These are phyloP conservation scores for Geotrichum carabidarum DNA, from an alignment of 1,139 yeast species.

Conservation along the genomic window DNA sequence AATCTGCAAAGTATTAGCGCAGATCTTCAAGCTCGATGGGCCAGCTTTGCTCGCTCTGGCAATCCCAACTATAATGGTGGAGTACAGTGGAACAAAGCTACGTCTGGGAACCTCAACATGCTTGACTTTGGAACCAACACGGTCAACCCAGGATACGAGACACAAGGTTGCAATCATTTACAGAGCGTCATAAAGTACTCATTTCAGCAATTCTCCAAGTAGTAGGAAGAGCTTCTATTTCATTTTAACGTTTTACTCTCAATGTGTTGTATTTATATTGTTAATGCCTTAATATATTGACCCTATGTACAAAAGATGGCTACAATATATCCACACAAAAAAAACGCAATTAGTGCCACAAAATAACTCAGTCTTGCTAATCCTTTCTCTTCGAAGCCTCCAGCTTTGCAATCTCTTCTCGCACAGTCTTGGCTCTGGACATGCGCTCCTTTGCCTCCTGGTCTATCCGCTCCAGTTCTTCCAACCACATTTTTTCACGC, in stretches of 20 bases:
- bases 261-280: no score
- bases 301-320: not conserved
- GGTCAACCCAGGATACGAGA: not conserved
- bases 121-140: slow-evolving; percentile 18
- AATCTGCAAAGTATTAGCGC: slow-evolving; percentile 24
- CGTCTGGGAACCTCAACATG: slow-evolving; percentile 17
- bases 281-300: not conserved
- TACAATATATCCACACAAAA: not conserved
- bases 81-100: slow-evolving; percentile 21
- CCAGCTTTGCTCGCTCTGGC: slow-evolving; percentile 29
- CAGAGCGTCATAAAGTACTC: slow-evolving; percentile 6
- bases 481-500: slow-evolving; percentile 85
- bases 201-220: slow-evolving; percentile 8
- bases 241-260: no score
- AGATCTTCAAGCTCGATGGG: slow-evolving; percentile 33
- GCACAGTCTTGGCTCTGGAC: slow-evolving; percentile 24
- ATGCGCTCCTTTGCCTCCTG: slow-evolving; percentile 51
- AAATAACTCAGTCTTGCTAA: not conserved
- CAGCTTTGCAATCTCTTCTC: slow-evolving; percentile 14
- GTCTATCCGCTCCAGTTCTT: slow-evolving; percentile 85
- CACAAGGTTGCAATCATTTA: slow-evolving; percentile 2
- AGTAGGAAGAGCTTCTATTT: not conserved
- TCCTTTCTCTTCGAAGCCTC: slow-evolving; percentile 3
- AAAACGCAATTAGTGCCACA: not conserved
- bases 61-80: slow-evolving; percentile 22